Evolutionary conservation across 352 stramenopile species (phyloP).

Genomic region (Globisporangium perplexum): DNA sequence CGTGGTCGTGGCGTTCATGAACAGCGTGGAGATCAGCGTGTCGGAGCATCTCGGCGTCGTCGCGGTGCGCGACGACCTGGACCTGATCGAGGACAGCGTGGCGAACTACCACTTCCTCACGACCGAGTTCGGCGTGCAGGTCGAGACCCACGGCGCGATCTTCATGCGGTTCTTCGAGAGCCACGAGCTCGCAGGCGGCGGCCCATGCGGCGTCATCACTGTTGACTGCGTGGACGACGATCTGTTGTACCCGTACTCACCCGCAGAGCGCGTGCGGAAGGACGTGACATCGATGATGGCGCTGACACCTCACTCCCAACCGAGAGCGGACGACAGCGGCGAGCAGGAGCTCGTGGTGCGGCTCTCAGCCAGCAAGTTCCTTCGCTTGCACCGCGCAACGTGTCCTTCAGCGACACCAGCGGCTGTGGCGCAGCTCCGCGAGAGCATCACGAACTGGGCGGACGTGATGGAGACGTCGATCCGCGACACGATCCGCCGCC

Average conservation of each 20-base stretch:
- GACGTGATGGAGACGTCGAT: constrained; percentile 20
- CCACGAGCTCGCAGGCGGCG: not conserved
- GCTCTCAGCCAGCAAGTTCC: constrained; percentile 15
- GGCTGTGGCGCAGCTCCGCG: constrained; percentile 15
- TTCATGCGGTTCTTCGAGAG: constrained; percentile 25
- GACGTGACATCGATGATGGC: constrained; percentile 17
- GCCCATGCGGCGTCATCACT: constrained; percentile 19
- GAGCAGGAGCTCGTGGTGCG: constrained; percentile 22
- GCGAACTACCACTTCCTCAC: constrained; percentile 25
- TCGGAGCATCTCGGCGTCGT: constrained; percentile 31
- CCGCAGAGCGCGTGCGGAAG: constrained; percentile 18
- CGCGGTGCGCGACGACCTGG: constrained; percentile 34
- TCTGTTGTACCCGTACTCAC: constrained; percentile 41
- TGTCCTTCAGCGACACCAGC: constrained; percentile 15
- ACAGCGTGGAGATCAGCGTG: constrained; percentile 36
- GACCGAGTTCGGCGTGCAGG: constrained; percentile 15
- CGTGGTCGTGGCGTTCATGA: constrained; percentile 23
- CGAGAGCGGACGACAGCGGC: not conserved
- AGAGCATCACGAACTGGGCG: constrained; percentile 12
- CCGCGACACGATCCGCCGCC: constrained; percentile 11
- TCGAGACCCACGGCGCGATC: constrained; percentile 34
- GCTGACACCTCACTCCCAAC: constrained; percentile 22
- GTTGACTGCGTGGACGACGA: constrained; percentile 39
- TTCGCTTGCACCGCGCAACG: constrained; percentile 14
- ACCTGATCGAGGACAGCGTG: constrained; percentile 15